These are phyloP conservation scores for Stenocarpella maydis DNA, from an alignment of 2,329 filamentous ascomycete species.

Conservation along the genomic window DNA sequence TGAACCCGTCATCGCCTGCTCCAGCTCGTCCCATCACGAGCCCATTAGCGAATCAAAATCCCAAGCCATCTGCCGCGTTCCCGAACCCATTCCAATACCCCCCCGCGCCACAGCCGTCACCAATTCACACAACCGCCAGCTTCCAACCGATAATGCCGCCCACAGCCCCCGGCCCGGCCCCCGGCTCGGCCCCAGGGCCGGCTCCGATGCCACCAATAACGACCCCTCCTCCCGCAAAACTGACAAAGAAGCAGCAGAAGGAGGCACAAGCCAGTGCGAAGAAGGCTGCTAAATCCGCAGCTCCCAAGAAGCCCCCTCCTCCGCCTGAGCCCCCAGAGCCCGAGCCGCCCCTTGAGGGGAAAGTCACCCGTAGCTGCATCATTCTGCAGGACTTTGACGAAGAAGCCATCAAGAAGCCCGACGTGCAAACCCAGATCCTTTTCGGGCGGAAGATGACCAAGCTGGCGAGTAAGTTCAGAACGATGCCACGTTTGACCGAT, in stretches of 20 bases:
- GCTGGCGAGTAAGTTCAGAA: constrained; percentile 58
- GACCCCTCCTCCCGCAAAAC: not conserved
- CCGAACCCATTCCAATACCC: constrained; percentile 10
- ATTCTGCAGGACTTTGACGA: constrained; percentile 69
- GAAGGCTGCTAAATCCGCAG: constrained; percentile 30
- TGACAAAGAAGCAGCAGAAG: constrained; percentile 32
- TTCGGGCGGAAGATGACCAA: constrained; percentile 67
- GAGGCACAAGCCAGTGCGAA: constrained; percentile 18
- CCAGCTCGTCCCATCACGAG: not conserved
- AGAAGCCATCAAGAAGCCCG: constrained; percentile 62
- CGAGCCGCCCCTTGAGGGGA: constrained; percentile 51
- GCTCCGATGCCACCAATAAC: not conserved
- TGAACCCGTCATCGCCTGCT: constrained; percentile 34
- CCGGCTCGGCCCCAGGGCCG: not conserved
- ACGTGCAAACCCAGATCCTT: constrained; percentile 65
- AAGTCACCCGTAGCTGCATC: constrained; percentile 66
- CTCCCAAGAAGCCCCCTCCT: constrained; percentile 36
- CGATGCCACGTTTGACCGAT: not conserved
- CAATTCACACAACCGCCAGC: constrained; percentile 31
- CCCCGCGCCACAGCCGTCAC: constrained; percentile 18
- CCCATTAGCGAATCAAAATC: not conserved
- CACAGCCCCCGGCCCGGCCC: not conserved
- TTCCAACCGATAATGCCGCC: constrained; percentile 30
- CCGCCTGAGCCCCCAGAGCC: constrained; percentile 42
- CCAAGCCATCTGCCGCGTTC: constrained; percentile 5